These are phyloP conservation scores for Prototheca wickerhamii DNA, from an alignment of 163 green algal species.

Conservation along the genomic window DNA sequence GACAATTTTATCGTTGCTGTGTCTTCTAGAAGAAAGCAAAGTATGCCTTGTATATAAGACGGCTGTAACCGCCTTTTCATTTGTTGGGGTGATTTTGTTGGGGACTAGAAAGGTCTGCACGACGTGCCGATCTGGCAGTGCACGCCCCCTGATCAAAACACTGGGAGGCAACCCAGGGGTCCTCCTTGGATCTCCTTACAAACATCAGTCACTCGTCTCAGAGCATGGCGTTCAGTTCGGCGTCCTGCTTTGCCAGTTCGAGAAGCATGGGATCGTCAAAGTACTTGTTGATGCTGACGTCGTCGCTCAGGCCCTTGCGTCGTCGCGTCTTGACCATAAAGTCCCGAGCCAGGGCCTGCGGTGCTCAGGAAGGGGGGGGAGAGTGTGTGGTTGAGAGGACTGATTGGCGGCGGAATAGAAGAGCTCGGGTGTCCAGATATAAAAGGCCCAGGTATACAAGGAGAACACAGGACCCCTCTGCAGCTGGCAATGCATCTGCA, in stretches of 20 bases:
- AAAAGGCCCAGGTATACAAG: not conserved
- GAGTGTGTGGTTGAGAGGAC: conserved; percentile 4
- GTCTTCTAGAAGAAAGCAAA: not conserved
- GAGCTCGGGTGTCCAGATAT: too few species aligned
- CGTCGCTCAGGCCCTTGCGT: conserved; percentile 95
- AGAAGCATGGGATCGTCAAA: conserved; percentile 96
- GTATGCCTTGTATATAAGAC: too few species aligned
- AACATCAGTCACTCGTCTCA: not conserved
- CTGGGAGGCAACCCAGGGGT: not conserved
- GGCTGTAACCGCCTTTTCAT: too few species aligned
- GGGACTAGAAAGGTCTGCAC: too few species aligned
- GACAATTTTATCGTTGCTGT: not conserved
- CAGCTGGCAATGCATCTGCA: not conserved
- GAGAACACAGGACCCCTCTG: too few species aligned
- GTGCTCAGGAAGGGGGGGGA: too few species aligned
- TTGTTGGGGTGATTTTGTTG: too few species aligned
- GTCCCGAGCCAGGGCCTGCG: conserved; percentile 69
- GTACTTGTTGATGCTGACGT: conserved; percentile 94
- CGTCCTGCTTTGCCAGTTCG: conserved; percentile 67
- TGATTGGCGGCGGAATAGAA: too few species aligned
- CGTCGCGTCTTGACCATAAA: conserved; percentile 96
- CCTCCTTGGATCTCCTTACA: too few species aligned
- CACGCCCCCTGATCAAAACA: too few species aligned
- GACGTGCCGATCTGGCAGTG: too few species aligned
- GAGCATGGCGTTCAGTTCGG: conserved; percentile 16